Evolutionary conservation across 176 grass and related monocot genomes (phyloP), one percentile per base, ranked within the genome.

Genomic region (Chrysopogon serrulatus): DNA sequence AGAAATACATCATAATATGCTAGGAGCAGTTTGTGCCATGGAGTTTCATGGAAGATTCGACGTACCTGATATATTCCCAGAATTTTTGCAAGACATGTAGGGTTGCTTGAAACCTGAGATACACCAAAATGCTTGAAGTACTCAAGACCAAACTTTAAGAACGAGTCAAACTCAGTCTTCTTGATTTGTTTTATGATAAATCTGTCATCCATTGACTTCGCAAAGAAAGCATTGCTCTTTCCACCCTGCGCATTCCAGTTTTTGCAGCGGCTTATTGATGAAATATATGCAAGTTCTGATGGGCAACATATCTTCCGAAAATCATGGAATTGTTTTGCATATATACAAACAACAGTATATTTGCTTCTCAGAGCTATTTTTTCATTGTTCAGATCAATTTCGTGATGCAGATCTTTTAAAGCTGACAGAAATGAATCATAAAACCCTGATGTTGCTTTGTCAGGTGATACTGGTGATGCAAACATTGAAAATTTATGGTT

Each of bases 141-240:
- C 86, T 95, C 86, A n/a, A 90, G 89, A 17, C 87, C 91, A 87
- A 95, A 98, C 82, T 93, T 87, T 68, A 98, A 84, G 79, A 98
- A 98, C 34, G 93, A 98, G 37, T 98, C 93, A 78, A 95, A 92
- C 59, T 98, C 96, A 6, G 89, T 90, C 75, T 90, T 93, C 78
- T 98, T 95, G 28, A 98, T 95, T 82, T 92, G 86, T 85, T 98
- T 98, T 76, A 98, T 95, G 64, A 98, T 95, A 81, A 98, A 95
- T 82, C 96, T 90, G 49, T 95, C 96, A 85, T 98, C 91, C 85
- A 90, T 77, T 84, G 96, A 80, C 75, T 98, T 98, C 2, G 89
- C 91, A 79, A 98, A 98, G 74, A 92, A 92, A 64, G 81, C 93
- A 44, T 90, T 98, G 65, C 87, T 95, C 88, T 98, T 95, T 74